A percentile compares a stretch with the other conserved stretches of the same genome.
Conservation (phyloP, 148 eudicot genomes). For the Chenopodium album region DNA sequence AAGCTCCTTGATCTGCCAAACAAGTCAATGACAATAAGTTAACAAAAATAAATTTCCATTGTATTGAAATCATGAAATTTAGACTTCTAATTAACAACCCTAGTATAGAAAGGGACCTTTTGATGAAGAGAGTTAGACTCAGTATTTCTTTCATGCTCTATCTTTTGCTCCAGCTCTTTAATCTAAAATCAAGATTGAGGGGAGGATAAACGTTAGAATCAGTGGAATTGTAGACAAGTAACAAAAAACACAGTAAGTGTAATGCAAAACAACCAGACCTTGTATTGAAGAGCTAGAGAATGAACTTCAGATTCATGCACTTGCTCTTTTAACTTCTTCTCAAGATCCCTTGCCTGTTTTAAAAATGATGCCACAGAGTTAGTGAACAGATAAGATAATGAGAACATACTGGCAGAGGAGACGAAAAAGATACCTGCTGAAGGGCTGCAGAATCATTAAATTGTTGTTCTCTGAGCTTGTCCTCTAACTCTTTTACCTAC, state of each 20-base stretch:
- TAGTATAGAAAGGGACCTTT: constrained; percentile 41
- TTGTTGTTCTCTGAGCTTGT: constrained; percentile 57
- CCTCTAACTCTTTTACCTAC: constrained; percentile 74
- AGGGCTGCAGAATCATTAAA: constrained; percentile 48
- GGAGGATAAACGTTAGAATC: background rate
- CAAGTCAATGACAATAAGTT: background rate
- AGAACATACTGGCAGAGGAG: background rate
- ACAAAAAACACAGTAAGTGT: background rate
- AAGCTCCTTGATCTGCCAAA: constrained; percentile 67
- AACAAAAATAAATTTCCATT: background rate
- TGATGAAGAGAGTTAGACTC: constrained; percentile 53
- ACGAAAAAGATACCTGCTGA: constrained; percentile 41
- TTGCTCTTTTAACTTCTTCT: constrained; percentile 69
- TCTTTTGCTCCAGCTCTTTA: constrained; percentile 59
- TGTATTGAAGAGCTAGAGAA: constrained; percentile 51
- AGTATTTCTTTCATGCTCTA: constrained; percentile 45
- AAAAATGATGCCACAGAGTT: background rate
- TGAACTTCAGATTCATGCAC: constrained; percentile 47
- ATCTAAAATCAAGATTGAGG: constrained; percentile 45
- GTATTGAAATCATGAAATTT: background rate
- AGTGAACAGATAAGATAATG: background rate
- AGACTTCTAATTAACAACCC: background rate
- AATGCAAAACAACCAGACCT: constrained; percentile 40
- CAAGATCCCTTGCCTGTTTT: constrained; percentile 70
- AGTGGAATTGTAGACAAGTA: background rate